Conservation (phyloP, 352 stramenopile genomes). For the Phytophthora palmivora region DNA sequence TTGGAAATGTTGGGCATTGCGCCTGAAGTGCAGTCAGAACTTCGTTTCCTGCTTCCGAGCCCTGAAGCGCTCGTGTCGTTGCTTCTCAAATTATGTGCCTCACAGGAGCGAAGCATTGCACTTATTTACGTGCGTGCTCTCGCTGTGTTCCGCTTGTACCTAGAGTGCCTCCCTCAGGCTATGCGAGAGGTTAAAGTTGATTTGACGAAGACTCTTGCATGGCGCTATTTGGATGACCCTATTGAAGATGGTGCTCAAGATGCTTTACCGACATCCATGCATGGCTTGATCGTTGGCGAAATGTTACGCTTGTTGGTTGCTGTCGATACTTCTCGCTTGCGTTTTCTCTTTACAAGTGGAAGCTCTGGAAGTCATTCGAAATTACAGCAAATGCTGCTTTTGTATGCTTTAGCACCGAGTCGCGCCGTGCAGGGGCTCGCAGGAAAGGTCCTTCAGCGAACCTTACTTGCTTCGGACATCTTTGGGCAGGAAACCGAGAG, state of each 20-base stretch:
- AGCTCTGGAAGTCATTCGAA: slow-evolving; percentile 48
- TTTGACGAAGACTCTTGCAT: slow-evolving; percentile 82
- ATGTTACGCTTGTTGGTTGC: slow-evolving; percentile 73
- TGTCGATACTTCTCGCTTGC: slow-evolving; percentile 63
- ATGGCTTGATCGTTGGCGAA: slow-evolving; percentile 69
- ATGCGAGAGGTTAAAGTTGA: slow-evolving; percentile 89
- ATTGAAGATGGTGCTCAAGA: slow-evolving; percentile 1
- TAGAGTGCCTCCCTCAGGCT: slow-evolving; percentile 70
- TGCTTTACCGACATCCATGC: slow-evolving; percentile 35
- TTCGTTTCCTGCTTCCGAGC: slow-evolving; percentile 78
- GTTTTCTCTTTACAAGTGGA: slow-evolving; percentile 51
- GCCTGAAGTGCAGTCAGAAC: slow-evolving; percentile 62
- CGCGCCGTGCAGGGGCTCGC: slow-evolving; percentile 47
- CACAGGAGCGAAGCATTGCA: slow-evolving; percentile 40
- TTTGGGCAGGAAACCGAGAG: slow-evolving; percentile 51
- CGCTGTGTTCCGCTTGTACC: slow-evolving; percentile 77
- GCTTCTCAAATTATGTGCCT: slow-evolving; percentile 75
- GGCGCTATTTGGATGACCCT: slow-evolving; percentile 50
- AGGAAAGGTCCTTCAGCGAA: slow-evolving; percentile 58
- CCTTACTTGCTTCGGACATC: slow-evolving; percentile 56
- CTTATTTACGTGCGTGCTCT: slow-evolving; percentile 83
- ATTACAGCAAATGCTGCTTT: slow-evolving; percentile 65
- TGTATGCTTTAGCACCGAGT: slow-evolving; percentile 58
- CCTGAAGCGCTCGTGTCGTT: slow-evolving; percentile 81
- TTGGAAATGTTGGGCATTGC: slow-evolving; percentile 28